Percentiles rank a stretch among this genome's conserved stretches.
Conservation (phyloP, 2,329 filamentous ascomycete genomes). For the Alternaria burnsii region DNA sequence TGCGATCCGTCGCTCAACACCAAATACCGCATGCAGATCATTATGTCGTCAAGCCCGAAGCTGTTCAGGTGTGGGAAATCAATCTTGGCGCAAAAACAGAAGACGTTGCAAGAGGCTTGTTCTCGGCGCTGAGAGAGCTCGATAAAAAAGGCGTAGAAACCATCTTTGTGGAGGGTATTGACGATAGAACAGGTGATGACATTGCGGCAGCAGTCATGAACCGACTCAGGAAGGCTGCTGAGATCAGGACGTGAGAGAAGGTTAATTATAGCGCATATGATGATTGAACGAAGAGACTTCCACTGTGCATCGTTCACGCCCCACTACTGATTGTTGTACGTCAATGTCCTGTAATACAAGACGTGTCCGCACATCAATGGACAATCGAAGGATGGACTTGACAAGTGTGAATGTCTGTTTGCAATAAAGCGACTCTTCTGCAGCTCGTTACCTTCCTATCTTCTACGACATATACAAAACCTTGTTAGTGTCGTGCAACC, state of each 20-base stretch:
- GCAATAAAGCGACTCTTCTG: background rate
- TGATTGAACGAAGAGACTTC: background rate
- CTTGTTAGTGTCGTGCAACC: background rate
- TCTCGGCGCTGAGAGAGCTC: constrained; percentile 84
- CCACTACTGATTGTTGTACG: background rate
- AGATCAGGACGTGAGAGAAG: constrained; percentile 26
- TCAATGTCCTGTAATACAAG: background rate
- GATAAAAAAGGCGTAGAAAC: constrained; percentile 80
- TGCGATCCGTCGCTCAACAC: constrained; percentile 47
- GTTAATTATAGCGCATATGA: background rate
- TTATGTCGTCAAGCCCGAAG: constrained; percentile 18
- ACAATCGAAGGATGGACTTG: background rate
- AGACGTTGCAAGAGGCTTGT: constrained; percentile 84
- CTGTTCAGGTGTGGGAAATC: constrained; percentile 68
- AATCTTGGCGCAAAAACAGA: constrained; percentile 74
- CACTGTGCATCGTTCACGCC: background rate
- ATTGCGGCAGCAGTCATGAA: constrained; percentile 76
- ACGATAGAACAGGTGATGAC: constrained; percentile 72
- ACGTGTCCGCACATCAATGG: background rate
- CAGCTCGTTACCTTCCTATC: background rate
- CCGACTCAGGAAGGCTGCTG: constrained; percentile 59
- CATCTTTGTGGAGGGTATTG: constrained; percentile 90
- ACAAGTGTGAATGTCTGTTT: background rate
- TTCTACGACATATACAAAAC: background rate
- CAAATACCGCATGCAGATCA: constrained; percentile 41